These are phyloP conservation scores for Platanthera guangdongensis DNA, from an alignment of 106 monocot species.

Conservation along the genomic window DNA sequence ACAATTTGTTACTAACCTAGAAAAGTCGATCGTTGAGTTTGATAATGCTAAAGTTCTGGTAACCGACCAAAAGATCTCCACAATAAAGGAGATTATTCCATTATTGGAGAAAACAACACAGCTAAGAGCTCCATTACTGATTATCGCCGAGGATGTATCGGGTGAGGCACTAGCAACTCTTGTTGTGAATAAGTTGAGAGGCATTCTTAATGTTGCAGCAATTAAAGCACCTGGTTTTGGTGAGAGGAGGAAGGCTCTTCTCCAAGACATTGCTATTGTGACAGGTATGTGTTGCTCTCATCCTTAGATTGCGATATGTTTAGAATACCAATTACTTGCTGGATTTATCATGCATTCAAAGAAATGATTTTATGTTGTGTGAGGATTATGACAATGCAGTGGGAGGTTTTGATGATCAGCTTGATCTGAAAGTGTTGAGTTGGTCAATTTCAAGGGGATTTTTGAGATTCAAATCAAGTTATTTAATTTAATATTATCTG, in stretches of 20 bases:
- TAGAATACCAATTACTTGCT: not conserved
- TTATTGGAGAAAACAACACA: constrained; percentile 62
- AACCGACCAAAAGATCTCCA: constrained; percentile 72
- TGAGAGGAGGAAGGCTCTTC: constrained; percentile 68
- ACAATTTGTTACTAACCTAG: constrained; percentile 68
- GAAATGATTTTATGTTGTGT: not conserved
- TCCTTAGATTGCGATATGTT: not conserved
- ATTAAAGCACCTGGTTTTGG: constrained; percentile 81
- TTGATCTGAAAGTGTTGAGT: too few relatives aligned
- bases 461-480: too few relatives aligned
- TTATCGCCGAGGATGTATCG: constrained; percentile 68
- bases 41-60: constrained; percentile 68
- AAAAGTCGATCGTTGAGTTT: constrained; percentile 66
- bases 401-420: not conserved
- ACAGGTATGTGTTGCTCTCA: constrained; percentile 37
- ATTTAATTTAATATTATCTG: too few relatives aligned
- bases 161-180: constrained; percentile 79
- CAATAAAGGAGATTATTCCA: constrained; percentile 69
- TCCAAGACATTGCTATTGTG: constrained; percentile 77
- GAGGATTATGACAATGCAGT: not conserved
- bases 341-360: not conserved
- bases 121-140: constrained; percentile 59
- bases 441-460: too few relatives aligned
- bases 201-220: constrained; percentile 72
- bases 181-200: constrained; percentile 69